These are phyloP conservation scores for Zarea fungicola DNA, from an alignment of 2,329 filamentous ascomycete species.

Conservation along the genomic window DNA sequence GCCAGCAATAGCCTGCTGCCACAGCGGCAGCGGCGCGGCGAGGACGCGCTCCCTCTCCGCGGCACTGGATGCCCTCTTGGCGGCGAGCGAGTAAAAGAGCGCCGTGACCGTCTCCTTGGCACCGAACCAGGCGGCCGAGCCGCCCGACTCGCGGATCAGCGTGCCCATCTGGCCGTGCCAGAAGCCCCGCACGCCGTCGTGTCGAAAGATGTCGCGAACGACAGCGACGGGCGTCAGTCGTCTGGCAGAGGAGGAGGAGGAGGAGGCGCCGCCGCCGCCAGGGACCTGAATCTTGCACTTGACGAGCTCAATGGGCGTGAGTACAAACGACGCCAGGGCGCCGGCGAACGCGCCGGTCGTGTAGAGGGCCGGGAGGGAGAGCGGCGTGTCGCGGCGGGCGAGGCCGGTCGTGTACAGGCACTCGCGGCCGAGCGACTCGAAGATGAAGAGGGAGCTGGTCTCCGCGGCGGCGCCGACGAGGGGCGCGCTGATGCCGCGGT, in stretches of 20 bases:
- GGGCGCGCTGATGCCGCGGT: constrained; percentile 88
- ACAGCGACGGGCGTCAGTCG: constrained; percentile 65
- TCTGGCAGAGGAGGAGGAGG: too few relatives aligned
- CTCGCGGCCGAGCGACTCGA: constrained; percentile 70
- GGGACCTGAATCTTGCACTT: constrained; percentile 98
- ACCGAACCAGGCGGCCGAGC: constrained; percentile 92
- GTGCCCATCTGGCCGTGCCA: constrained; percentile 96
- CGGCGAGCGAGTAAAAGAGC: constrained; percentile 59
- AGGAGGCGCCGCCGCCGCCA: constrained; percentile 38
- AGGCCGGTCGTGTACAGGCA: constrained; percentile 51
- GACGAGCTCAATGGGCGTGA: constrained; percentile 93
- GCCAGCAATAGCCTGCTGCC: constrained; percentile 83
- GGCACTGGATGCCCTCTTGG: constrained; percentile 34
- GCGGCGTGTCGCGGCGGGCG: constrained; percentile 46
- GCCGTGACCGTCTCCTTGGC: constrained; percentile 75
- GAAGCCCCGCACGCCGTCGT: constrained; percentile 79
- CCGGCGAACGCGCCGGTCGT: constrained; percentile 81
- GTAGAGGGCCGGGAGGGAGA: constrained; percentile 72
- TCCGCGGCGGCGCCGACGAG: constrained; percentile 87
- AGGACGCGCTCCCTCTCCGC: constrained; percentile 36
- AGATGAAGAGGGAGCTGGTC: constrained; percentile 88
- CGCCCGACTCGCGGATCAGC: constrained; percentile 87
- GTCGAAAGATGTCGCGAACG: constrained; percentile 72
- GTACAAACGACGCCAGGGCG: constrained; percentile 79
- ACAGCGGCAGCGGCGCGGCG: constrained; percentile 61